These are phyloP conservation scores for Clavariopsis aquatica DNA, from an alignment of 495 filamentous ascomycete species.

Conservation along the genomic window DNA sequence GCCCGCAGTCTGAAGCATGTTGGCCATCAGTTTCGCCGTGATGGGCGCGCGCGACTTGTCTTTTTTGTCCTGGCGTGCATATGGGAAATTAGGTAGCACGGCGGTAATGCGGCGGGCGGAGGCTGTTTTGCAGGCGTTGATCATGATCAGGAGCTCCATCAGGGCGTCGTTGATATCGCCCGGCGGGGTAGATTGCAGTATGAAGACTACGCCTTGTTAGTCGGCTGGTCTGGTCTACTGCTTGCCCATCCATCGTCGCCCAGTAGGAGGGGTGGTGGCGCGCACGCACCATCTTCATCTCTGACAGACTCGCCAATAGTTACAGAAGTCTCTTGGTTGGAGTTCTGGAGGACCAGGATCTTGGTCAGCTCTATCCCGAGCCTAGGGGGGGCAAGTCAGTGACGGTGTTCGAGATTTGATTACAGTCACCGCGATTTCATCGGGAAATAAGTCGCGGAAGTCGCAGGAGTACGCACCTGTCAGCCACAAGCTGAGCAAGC, in stretches of 20 bases:
- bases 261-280: background rate
- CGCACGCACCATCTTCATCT: slow-evolving; percentile 79
- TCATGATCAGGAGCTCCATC: slow-evolving; percentile 99
- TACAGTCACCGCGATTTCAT: background rate
- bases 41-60: slow-evolving; percentile 92
- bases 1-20: slow-evolving; percentile 95
- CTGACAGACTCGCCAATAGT: slow-evolving; percentile 96
- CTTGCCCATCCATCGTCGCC: background rate
- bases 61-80: slow-evolving; percentile 99
- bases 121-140: slow-evolving; percentile 97
- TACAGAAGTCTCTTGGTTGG: slow-evolving; percentile 96
- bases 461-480: slow-evolving; percentile 62
- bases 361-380: slow-evolving; percentile 92
- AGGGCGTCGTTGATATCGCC: slow-evolving; percentile 98
- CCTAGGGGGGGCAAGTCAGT: slow-evolving; percentile 41
- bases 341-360: slow-evolving; percentile 92
- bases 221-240: background rate
- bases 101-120: slow-evolving; percentile 91
- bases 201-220: slow-evolving; percentile 66
- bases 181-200: slow-evolving; percentile 90
- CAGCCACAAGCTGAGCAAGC: slow-evolving; percentile 84
- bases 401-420: background rate
- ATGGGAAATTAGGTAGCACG: slow-evolving; percentile 94
- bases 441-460: background rate
- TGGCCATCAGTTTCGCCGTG: slow-evolving; percentile 90